Evolutionary conservation across 257 asterid genomes (phyloP).

Genomic region (Solanum piurae): DNA sequence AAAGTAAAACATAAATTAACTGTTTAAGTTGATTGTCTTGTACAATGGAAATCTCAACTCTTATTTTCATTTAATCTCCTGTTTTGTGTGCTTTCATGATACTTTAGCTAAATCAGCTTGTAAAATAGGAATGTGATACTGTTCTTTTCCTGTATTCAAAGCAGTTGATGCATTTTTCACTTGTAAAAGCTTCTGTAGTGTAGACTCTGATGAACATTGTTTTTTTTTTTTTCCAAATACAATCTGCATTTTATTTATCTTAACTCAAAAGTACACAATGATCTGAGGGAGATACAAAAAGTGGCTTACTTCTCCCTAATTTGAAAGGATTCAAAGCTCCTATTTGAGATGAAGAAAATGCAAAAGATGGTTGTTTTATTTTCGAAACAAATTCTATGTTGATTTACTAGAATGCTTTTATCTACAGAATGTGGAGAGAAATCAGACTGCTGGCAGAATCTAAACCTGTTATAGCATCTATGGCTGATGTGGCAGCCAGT

Average conservation of each 20-base stretch:
- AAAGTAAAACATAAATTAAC: not conserved
- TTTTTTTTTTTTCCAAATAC: too few species aligned
- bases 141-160: not conserved
- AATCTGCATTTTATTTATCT: too few species aligned
- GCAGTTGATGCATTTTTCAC: not conserved
- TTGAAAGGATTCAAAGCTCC: not conserved
- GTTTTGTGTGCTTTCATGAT: not conserved
- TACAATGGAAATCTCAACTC: not conserved
- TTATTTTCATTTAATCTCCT: not conserved
- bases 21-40: not conserved
- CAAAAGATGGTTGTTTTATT: not conserved
- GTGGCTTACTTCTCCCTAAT: not conserved
- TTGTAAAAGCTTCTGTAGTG: not conserved
- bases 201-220: not conserved
- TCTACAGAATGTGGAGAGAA: conserved; percentile 96
- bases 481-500: conserved; percentile 99
- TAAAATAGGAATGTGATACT: not conserved
- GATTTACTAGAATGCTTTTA: not conserved
- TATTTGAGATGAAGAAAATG: not conserved
- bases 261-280: not conserved
- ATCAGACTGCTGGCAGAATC: conserved; percentile 80
- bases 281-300: not conserved
- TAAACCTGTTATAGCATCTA: conserved; percentile 88
- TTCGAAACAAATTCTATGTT: not conserved
- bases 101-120: not conserved